Base-by-base conservation (phyloP, 2,329 filamentous ascomycete species). In the Botryotinia narcissicola region DNA sequence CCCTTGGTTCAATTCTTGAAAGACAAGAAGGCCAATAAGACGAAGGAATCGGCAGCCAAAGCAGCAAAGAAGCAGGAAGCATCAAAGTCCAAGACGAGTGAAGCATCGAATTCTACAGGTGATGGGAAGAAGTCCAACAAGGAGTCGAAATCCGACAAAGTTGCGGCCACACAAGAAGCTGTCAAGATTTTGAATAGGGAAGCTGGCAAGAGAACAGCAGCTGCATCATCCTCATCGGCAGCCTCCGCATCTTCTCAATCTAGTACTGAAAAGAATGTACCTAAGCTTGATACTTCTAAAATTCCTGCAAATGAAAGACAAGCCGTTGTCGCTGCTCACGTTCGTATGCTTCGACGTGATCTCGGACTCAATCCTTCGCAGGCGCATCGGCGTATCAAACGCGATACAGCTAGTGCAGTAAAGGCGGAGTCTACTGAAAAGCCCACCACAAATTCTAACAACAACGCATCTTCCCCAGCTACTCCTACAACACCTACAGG, bases 1-100 rank as follows among this genome's bases (percentile, higher is more conserved):
- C 96, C 96, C 0, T 84, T 99, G 70, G 93, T 98, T 71, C 94
- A 98, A 80, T 97, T 91, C 77, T 86, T 98, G 51, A 92, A 92
- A 77, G 95, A 98, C 82, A 97, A 97, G 84, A 98, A 97, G 84
- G 93, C 93, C 22, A 93, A 90, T 76, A 91, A 88, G 80, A 84
- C 81, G 32, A 91, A 90, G 78, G 89, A 91, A 73, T 81, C 83
- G 7, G 85, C 85, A 42, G 84, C 84, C 48, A 86, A 88, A 59
- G 88, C 88, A 78, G 84, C 83, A 62, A 84, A 85, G 42, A 91
- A 91, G 79, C 79, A 80, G 66, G 80, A 81, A 59, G 64, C 75
- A 32, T 87, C 90, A 73, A 80, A 82, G 18, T 84, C 85, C 32
- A 84, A 84, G 71, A 82, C 83, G 16, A 91, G 91, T 79, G 86